These are phyloP conservation scores for Akanthomyces dipterigenus DNA, from an alignment of 2,329 filamentous ascomycete species.

Conservation along the genomic window DNA sequence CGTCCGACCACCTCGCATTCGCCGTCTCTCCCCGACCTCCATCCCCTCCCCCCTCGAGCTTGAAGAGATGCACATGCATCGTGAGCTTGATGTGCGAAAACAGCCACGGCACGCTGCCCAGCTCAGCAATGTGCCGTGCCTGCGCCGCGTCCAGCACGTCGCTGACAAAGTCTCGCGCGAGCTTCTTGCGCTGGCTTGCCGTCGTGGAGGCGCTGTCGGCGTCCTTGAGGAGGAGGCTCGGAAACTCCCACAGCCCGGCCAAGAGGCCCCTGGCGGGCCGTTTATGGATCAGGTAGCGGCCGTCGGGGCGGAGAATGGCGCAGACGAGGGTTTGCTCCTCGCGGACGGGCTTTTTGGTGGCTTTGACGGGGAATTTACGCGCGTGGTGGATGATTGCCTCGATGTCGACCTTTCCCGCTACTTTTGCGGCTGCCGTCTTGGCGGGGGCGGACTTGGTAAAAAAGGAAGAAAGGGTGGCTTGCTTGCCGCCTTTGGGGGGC, in stretches of 20 bases:
- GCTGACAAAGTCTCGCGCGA: slow-evolving; percentile 30
- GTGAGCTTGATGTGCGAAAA: slow-evolving; percentile 51
- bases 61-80: slow-evolving; percentile 51
- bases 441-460: slow-evolving; percentile 18
- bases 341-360: slow-evolving; percentile 44
- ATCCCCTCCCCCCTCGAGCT: slow-evolving; percentile 20
- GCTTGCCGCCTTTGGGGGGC: slow-evolving; percentile 18
- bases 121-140: slow-evolving; percentile 30
- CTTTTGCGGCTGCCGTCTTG: slow-evolving; percentile 5
- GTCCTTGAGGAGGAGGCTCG: slow-evolving; percentile 34
- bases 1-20: slow-evolving; percentile 31
- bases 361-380: slow-evolving; percentile 44
- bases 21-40: background rate
- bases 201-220: too few species aligned
- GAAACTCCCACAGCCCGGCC: slow-evolving; percentile 51
- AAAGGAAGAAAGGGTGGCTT: slow-evolving; percentile 30
- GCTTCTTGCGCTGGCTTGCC: slow-evolving; percentile 26
- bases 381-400: slow-evolving; percentile 38
- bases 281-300: slow-evolving; percentile 40
- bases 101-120: slow-evolving; percentile 50
- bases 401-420: slow-evolving; percentile 21
- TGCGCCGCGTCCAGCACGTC: slow-evolving; percentile 18
- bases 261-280: slow-evolving; percentile 48
- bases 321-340: slow-evolving; percentile 48
- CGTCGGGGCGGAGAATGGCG: slow-evolving; percentile 39